Evolutionary conservation across 176 grass and related monocot genomes (phyloP), one percentile per base, ranked within the genome.

Genomic region (Echinochloa phyllopogon): DNA sequence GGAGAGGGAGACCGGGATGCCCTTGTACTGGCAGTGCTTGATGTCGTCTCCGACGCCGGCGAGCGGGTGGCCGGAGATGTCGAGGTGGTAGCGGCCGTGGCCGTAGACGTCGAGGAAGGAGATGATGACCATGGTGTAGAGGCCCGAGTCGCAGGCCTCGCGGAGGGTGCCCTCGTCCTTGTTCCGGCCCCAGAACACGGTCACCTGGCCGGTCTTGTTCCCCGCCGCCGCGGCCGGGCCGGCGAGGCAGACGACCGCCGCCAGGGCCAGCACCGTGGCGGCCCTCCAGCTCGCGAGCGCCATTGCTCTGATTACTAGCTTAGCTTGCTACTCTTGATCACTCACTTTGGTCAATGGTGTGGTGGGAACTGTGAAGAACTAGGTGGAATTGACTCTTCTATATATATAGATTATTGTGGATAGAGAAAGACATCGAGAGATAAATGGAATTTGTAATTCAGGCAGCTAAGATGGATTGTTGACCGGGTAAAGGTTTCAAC

Each of bases 171-270:
- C 79, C 51, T 82, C 79, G 65, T 15, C 50, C 50, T 70, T 70
- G 79, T 82, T 82, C 65, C 79, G 65, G 65, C 79, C 79, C 79
- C 79, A 70, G 79, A 82, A 82, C 8, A 82, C 79, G 1, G 66
- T 82, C 23, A 82, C 66, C 66, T 82, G 79, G 0, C 79, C 79
- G 51, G 79, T 82, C 52, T 82, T 72, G 43, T 27, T 82, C 66
- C 79, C 79, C 51, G 79, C 41, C 0, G 79, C 79, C 38, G 23
- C 15, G 2, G 79, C 65, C 0, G 27, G 64, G 0, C 13, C 21
- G 63, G 33, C 64, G 12, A 82, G 50, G 79, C 1, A n/a, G 20
- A 18, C 21, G 1, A 58, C 36, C 4, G 45, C 43, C 9, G 16
- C 10, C 3, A 65, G 1, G 64, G 45, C 79, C 15, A 58, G 49